A percentile compares a stretch with the other conserved stretches of the same genome.
These are phyloP conservation scores for Daldinia sp. DNA, from an alignment of 2,329 filamentous ascomycete genomes.

Conservation along the genomic window DNA sequence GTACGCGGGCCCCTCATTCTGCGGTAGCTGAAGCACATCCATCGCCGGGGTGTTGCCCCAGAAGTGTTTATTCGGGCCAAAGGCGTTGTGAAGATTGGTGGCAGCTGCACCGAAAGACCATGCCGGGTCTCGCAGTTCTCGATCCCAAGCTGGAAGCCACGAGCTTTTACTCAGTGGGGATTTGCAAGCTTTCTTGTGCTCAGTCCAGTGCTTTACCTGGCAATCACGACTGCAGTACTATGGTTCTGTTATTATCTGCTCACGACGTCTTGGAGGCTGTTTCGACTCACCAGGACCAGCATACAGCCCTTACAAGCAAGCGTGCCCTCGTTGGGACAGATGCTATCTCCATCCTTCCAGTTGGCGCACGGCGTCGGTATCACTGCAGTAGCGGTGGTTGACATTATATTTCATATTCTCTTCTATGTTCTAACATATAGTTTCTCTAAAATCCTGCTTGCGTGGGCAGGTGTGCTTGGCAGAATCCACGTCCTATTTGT, in stretches of 20 bases:
- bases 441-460: neutral
- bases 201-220: constrained; percentile 15
- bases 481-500: neutral
- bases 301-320: constrained; percentile 6
- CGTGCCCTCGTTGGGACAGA: constrained; percentile 1
- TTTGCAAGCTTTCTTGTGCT: constrained; percentile 22
- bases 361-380: constrained; percentile 5
- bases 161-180: constrained; percentile 2
- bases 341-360: constrained; percentile 8
- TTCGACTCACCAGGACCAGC: constrained; percentile 9
- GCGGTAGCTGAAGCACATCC: constrained; percentile 12
- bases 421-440: neutral
- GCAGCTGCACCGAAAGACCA: constrained; percentile 5
- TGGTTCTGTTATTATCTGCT: neutral
- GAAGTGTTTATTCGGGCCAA: constrained; percentile 7
- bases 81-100: constrained; percentile 2
- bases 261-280: neutral
- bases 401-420: neutral
- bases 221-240: constrained; percentile 23
- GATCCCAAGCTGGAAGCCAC: constrained; percentile 20
- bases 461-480: neutral
- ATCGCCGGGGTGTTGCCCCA: constrained; percentile 21
- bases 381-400: neutral
- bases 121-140: neutral
- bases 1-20: constrained; percentile 14